Percentiles rank a stretch among this genome's conserved stretches.
phyloP scores from a whole-genome alignment of 78 protist genomes.

The Speleostelium caveatum region DNA sequence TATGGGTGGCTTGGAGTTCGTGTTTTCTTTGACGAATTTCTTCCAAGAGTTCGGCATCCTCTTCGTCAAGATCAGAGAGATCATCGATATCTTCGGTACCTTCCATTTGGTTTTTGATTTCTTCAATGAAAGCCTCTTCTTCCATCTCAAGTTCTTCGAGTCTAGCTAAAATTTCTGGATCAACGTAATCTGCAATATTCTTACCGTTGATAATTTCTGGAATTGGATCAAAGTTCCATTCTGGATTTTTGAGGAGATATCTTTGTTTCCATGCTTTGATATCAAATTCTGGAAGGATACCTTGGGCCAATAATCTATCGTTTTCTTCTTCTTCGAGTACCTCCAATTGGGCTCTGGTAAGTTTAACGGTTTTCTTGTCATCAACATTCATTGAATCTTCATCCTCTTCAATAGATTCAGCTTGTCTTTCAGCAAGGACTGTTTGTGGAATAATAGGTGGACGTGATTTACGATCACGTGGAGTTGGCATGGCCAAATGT shows the following conservation, averaged over 20 bases:
- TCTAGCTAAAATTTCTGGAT: conserved; percentile 93
- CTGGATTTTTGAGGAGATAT: conserved; percentile 77
- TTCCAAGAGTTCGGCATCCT: neutral
- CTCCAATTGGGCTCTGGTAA: conserved; percentile 30
- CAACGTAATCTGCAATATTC: conserved; percentile 97
- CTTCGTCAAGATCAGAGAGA: conserved; percentile 36
- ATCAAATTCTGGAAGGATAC: conserved; percentile 59
- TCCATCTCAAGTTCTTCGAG: conserved; percentile 93
- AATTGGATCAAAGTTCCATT: conserved; percentile 96
- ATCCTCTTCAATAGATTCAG: neutral
- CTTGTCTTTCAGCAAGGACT: conserved; percentile 17
- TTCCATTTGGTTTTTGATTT: conserved; percentile 1
- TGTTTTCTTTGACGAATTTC: conserved; percentile 12
- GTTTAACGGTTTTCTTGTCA: conserved; percentile 35
- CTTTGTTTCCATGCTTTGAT: conserved; percentile 53
- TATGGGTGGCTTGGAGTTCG: conserved; percentile 12
- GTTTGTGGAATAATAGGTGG: conserved; percentile 83
- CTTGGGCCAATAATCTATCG: conserved; percentile 27
- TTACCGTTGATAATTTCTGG: conserved; percentile 99
- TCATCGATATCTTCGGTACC: neutral
- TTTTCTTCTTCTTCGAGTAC: conserved; percentile 33
- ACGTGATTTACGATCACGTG: conserved; percentile 86
- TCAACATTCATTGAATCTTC: too few species aligned
- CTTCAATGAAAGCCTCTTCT: conserved; percentile 83
- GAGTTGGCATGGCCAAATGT: conserved; percentile 91